Base-by-base conservation (phyloP, 139 green algal species). In the Eudorina sp. region DNA sequence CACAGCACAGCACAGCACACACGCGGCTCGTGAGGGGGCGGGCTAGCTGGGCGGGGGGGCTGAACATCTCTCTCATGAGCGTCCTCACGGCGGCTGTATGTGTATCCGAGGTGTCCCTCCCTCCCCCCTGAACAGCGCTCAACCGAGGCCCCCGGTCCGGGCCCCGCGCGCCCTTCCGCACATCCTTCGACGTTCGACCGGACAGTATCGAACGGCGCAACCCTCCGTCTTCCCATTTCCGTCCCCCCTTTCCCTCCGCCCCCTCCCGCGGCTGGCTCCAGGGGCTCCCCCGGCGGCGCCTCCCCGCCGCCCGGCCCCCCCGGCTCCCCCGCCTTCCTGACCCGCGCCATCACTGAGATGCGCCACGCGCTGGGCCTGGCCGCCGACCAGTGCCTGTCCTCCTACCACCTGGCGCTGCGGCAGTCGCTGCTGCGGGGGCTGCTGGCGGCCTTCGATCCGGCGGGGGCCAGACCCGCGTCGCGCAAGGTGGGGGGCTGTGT, bases 271-370 rank as follows among this genome's bases (percentile, higher is more conserved):
- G n/a, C n/a, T n/a, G n/a, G n/a, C 62, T 72, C 3, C 62, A 25
- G 21, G 27, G 27, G 16, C 58, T 69, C 58, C 58, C 6, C 58
- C 58, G 58, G 16, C 58, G 9, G 23, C 62, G 21, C 62, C 62
- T 31, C 62, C 62, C 27, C n/a, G n/a, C n/a, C n/a, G n/a, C n/a
- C n/a, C n/a, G n/a, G n/a, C n/a, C n/a, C n/a, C n/a, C n/a, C n/a
- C n/a, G n/a, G n/a, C n/a, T 34, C 62, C 29, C 80, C 80, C 18
- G 80, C 43, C 9, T 86, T 60, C 80, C 45, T 86, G n/a, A 23
- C 25, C 25, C 80, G 80, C 43, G 62, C 43, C 21, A 34, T 6
- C 29, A 14, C 80, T 19, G 80, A 86, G 43, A 43, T 86, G 62
- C 48, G 36, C 19, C 83, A 89, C 48, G 83, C 69, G 53, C 34